A percentile compares a stretch with the other conserved stretches of the same genome.
These are phyloP conservation scores for Coccomyxa subellipsoidea DNA, from an alignment of 163 green algal genomes.

Conservation along the genomic window DNA sequence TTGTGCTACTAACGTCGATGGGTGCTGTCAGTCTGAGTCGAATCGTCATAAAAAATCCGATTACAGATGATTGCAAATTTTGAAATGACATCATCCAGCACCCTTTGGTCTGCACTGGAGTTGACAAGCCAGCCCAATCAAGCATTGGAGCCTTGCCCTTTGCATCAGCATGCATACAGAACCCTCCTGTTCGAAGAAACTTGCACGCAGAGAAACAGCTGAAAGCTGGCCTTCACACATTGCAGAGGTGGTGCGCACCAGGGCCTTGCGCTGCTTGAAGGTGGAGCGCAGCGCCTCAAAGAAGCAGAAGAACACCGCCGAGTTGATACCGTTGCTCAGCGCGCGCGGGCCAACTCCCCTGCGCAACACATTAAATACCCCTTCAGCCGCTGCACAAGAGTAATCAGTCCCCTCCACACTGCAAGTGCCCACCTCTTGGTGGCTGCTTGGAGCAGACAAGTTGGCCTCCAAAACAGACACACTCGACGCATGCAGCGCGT, in stretches of 20 bases:
- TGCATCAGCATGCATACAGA: background rate
- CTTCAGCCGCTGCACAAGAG: background rate
- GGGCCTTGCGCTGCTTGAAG: slow-evolving; percentile 25
- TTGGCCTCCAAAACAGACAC: no score
- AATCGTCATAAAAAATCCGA: background rate
- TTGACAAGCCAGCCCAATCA: no score
- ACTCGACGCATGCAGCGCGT: no score
- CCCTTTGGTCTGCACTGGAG: background rate
- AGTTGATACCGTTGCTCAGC: slow-evolving; percentile 92
- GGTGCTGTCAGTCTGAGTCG: background rate
- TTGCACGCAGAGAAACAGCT: no score
- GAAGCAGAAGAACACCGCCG: slow-evolving; percentile 96
- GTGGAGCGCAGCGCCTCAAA: slow-evolving; percentile 57
- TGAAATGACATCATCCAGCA: slow-evolving; percentile 6
- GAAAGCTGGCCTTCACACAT: background rate
- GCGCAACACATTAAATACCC: slow-evolving; percentile 50
- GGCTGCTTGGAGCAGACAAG: no score
- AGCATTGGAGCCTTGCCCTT: background rate
- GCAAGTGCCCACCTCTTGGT: no score
- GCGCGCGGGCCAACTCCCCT: slow-evolving; percentile 82
- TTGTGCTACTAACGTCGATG: no score
- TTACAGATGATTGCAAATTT: slow-evolving; percentile 9
- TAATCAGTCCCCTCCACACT: background rate
- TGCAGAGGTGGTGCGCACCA: background rate
- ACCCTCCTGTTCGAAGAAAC: background rate